These are phyloP conservation scores for Chrysoporthe deuterocubensis DNA, from an alignment of 2,329 filamentous ascomycete species.

Conservation along the genomic window DNA sequence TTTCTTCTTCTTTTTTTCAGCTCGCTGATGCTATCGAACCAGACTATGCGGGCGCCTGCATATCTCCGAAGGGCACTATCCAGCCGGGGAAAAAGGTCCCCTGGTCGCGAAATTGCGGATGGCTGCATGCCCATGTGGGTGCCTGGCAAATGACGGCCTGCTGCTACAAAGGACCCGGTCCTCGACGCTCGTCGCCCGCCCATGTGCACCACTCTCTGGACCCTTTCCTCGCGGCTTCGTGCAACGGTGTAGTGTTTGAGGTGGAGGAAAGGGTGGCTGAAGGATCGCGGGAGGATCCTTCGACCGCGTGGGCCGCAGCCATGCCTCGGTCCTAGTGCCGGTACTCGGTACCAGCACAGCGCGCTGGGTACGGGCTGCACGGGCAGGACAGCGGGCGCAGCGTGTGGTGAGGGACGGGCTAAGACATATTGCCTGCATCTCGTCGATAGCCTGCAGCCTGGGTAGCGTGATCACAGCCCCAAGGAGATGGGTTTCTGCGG, in stretches of 20 bases:
- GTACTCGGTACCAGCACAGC: neutral
- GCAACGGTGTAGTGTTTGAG: neutral
- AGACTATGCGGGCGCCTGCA: constrained; percentile 6
- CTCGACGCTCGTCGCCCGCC: neutral
- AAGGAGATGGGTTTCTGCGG: too few species aligned
- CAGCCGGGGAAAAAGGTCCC: too few species aligned
- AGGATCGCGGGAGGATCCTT: constrained; percentile 10
- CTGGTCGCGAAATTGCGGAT: neutral
- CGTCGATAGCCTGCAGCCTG: too few species aligned
- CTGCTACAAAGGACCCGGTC: neutral
- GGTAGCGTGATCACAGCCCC: too few species aligned
- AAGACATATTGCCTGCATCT: too few species aligned
- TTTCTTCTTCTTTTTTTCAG: neutral
- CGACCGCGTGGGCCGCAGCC: neutral
- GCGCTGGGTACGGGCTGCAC: neutral
- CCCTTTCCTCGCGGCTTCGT: neutral
- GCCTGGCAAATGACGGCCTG: neutral
- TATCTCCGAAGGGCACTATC: neutral
- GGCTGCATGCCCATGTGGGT: neutral
- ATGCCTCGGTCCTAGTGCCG: neutral
- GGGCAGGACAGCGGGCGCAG: too few species aligned
- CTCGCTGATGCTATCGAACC: constrained; percentile 1
- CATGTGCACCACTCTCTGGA: neutral
- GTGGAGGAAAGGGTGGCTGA: neutral
- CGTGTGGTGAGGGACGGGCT: too few species aligned